These are phyloP conservation scores for Helicocarpus griseus DNA, from an alignment of 2,329 filamentous ascomycete species.

Conservation along the genomic window DNA sequence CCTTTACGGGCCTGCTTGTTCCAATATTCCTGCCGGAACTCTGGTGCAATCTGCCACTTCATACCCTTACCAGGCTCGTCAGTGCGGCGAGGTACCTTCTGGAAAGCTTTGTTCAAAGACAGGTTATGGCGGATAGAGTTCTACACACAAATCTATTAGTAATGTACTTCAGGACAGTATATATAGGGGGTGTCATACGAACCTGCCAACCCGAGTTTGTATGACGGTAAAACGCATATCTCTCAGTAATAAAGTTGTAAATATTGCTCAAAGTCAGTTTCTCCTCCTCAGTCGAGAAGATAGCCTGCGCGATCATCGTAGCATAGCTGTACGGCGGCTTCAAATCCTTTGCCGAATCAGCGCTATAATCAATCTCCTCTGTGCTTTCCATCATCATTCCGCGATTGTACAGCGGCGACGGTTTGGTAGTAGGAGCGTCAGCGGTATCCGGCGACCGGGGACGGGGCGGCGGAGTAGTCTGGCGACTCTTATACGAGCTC, in stretches of 20 bases:
- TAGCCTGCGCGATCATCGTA: slow-evolving; percentile 93
- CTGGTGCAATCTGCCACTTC: slow-evolving; percentile 92
- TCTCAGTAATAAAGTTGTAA: slow-evolving; percentile 82
- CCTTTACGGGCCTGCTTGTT: slow-evolving; percentile 49
- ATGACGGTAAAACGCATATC: slow-evolving; percentile 89
- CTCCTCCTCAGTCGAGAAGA: slow-evolving; percentile 74
- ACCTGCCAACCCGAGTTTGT: slow-evolving; percentile 81
- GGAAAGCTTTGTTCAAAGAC: slow-evolving; percentile 87
- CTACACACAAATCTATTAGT: slow-evolving; percentile 30
- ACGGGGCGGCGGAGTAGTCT: slow-evolving; percentile 19
- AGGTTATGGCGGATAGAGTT: slow-evolving; percentile 97
- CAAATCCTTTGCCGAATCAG: slow-evolving; percentile 76
- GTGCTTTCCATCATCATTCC: slow-evolving; percentile 46
- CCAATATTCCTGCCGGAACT: slow-evolving; percentile 78
- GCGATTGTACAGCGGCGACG: slow-evolving; percentile 40
- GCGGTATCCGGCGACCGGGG: slow-evolving; percentile 11
- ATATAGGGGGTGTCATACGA: slow-evolving; percentile 23
- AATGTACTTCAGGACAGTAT: neutral
- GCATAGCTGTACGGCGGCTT: slow-evolving; percentile 97
- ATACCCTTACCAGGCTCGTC: slow-evolving; percentile 97
- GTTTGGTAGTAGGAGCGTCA: slow-evolving; percentile 18
- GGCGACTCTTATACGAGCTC: slow-evolving; percentile 35
- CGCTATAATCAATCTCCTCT: slow-evolving; percentile 50
- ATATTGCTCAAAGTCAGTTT: slow-evolving; percentile 88
- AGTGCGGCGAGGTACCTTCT: slow-evolving; percentile 83